phyloP scores from a whole-genome alignment of 148 eudicot genomes.

The Chenopodium formosanum region DNA sequence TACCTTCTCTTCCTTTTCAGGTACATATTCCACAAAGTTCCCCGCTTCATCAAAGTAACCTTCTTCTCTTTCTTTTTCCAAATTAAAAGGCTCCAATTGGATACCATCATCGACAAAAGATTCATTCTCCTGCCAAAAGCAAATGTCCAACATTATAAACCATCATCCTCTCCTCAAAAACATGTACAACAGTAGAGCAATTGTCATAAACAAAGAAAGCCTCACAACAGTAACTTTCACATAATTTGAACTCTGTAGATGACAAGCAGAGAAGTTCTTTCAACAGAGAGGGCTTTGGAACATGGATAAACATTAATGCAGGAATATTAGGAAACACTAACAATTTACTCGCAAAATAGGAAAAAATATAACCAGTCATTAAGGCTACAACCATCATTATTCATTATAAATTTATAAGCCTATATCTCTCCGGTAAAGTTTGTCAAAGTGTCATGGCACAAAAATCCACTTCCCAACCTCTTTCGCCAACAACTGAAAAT shows the following conservation, averaged over 20 bases:
- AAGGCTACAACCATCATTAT: too few relatives aligned
- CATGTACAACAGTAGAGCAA: slow-evolving; percentile 8
- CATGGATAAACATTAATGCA: too few relatives aligned
- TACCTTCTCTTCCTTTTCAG: slow-evolving; percentile 79
- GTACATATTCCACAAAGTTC: slow-evolving; percentile 76
- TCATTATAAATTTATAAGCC: too few relatives aligned
- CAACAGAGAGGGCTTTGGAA: too few relatives aligned
- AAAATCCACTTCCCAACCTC: too few relatives aligned
- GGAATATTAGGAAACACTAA: too few relatives aligned
- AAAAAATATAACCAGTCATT: too few relatives aligned
- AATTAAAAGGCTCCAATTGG: slow-evolving; percentile 77
- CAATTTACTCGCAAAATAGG: too few relatives aligned
- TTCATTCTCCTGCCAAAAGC: slow-evolving; percentile 60
- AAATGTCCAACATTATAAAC: slow-evolving; percentile 18
- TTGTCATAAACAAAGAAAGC: background rate
- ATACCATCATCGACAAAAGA: slow-evolving; percentile 68
- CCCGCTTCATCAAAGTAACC: slow-evolving; percentile 93
- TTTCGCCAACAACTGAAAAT: too few relatives aligned
- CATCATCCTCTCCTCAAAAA: slow-evolving; percentile 1
- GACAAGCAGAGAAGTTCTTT: too few relatives aligned
- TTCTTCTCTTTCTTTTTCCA: slow-evolving; percentile 84
- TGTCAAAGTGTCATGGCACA: too few relatives aligned
- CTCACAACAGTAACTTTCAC: background rate
- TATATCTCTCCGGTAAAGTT: too few relatives aligned
- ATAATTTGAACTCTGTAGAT: background rate